These are phyloP conservation scores for Dothideomycetidae sp. DNA, from an alignment of 2,329 filamentous ascomycete species.

Conservation along the genomic window DNA sequence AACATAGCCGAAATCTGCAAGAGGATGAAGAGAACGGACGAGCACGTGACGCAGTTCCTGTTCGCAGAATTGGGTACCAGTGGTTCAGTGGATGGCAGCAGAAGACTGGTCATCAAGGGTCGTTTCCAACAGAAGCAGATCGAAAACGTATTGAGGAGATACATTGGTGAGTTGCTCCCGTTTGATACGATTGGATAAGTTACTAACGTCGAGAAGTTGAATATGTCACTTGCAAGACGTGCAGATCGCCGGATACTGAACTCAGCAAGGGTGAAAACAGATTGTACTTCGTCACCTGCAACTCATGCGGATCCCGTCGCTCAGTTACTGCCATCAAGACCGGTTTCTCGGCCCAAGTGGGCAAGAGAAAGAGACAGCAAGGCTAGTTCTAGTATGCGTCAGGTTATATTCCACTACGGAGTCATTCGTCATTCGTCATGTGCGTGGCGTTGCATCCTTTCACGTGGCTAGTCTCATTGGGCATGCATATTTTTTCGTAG, in stretches of 20 bases:
- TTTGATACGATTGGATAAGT: not conserved
- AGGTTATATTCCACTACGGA: too few relatives aligned
- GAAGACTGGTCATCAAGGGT: conserved; percentile 94
- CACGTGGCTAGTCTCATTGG: not conserved
- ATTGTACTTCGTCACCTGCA: conserved; percentile 97
- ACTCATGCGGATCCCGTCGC: conserved; percentile 51
- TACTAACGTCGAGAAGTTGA: conserved; percentile 46
- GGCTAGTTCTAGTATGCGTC: conserved; percentile 38
- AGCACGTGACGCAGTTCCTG: conserved; percentile 82
- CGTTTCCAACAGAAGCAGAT: conserved; percentile 99
- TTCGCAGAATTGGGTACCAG: conserved; percentile 97
- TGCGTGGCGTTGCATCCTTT: not conserved
- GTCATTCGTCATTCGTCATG: too few relatives aligned
- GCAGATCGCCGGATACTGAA: conserved; percentile 84
- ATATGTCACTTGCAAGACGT: conserved; percentile 98
- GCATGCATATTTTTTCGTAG: too few relatives aligned
- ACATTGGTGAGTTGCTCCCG: conserved; percentile 57
- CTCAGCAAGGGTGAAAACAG: conserved; percentile 98
- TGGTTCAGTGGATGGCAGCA: conserved; percentile 84
- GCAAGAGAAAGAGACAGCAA: conserved; percentile 92
- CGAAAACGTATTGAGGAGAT: conserved; percentile 89
- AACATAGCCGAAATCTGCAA: conserved; percentile 99
- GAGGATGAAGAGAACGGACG: conserved; percentile 96
- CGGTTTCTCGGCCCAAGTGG: conserved; percentile 98
- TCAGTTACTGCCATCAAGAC: conserved; percentile 98